These are phyloP conservation scores for Puccinia novopanici DNA, from an alignment of 1,284 basidiomycete species.

Conservation along the genomic window DNA sequence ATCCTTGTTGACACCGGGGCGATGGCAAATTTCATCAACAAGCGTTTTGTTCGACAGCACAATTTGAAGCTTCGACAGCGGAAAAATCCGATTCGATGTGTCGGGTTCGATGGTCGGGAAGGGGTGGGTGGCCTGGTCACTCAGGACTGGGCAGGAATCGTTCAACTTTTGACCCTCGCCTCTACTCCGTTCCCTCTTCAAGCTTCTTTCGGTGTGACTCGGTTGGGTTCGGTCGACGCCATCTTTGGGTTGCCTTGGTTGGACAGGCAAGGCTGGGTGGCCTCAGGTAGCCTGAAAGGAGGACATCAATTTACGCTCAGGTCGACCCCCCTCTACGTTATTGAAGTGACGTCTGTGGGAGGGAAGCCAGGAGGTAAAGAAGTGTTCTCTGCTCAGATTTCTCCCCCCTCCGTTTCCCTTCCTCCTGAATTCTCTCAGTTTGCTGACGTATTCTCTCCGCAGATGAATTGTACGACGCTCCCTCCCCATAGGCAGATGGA, in stretches of 20 bases:
- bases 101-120: not conserved
- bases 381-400: not conserved
- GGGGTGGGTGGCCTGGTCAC: slow-evolving; percentile 4
- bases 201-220: not conserved
- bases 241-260: slow-evolving; percentile 11
- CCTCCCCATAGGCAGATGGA: too few relatives aligned
- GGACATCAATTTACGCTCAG: not conserved
- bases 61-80: not conserved
- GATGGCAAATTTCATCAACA: not conserved
- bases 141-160: not conserved
- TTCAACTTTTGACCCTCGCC: not conserved
- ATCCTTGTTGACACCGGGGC: not conserved
- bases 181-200: not conserved
- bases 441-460: too few relatives aligned
- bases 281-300: not conserved
- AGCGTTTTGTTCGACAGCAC: not conserved
- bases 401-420: not conserved
- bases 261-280: not conserved
- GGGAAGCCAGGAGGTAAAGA: not conserved
- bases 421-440: too few relatives aligned
- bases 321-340: not conserved
- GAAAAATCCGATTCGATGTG: not conserved
- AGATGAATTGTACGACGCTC: too few relatives aligned
- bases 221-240: not conserved
- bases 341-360: not conserved